Evolutionary conservation across 2,329 filamentous ascomycete species (phyloP).

Genomic region (Exophiala mesophila): DNA sequence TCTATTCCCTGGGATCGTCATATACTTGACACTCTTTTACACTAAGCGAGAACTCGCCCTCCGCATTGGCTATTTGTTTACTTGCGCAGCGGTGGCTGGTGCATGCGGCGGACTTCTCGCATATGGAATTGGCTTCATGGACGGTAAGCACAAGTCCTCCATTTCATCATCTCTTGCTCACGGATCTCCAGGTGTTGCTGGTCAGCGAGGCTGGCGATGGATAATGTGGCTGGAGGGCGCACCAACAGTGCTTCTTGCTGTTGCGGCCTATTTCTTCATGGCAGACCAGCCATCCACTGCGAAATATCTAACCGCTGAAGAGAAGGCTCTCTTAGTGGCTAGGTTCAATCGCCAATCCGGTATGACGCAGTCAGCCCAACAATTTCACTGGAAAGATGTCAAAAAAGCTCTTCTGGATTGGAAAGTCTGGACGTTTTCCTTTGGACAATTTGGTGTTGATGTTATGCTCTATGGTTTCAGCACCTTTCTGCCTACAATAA

Average conservation of each 20-base stretch:
- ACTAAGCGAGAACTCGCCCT: conserved; percentile 38
- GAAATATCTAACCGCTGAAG: conserved; percentile 37
- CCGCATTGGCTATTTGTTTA: conserved; percentile 40
- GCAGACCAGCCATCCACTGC: conserved; percentile 42
- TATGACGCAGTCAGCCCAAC: conserved; percentile 42
- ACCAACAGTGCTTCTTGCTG: conserved; percentile 39
- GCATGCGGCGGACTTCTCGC: conserved; percentile 50
- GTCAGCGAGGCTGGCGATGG: conserved; percentile 46
- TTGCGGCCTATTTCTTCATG: conserved; percentile 39
- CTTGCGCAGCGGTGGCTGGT: conserved; percentile 45
- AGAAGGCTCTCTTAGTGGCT: conserved; percentile 50
- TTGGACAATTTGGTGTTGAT: conserved; percentile 66
- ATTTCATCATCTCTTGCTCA: too few species aligned
- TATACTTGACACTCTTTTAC: conserved; percentile 45
- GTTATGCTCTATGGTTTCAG: conserved; percentile 71
- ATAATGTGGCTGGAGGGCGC: conserved; percentile 43
- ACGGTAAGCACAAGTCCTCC: conserved; percentile 40
- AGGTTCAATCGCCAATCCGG: conserved; percentile 47
- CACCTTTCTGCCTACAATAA: conserved; percentile 75
- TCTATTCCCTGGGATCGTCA: conserved; percentile 38
- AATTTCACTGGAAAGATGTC: conserved; percentile 59
- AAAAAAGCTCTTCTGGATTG: conserved; percentile 64
- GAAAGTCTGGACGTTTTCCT: conserved; percentile 67
- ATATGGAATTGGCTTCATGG: conserved; percentile 48
- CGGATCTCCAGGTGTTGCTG: too few species aligned